Evolutionary conservation across 768 basidiomycete species (phyloP).

Genomic region (Tricholoma matsutake): DNA sequence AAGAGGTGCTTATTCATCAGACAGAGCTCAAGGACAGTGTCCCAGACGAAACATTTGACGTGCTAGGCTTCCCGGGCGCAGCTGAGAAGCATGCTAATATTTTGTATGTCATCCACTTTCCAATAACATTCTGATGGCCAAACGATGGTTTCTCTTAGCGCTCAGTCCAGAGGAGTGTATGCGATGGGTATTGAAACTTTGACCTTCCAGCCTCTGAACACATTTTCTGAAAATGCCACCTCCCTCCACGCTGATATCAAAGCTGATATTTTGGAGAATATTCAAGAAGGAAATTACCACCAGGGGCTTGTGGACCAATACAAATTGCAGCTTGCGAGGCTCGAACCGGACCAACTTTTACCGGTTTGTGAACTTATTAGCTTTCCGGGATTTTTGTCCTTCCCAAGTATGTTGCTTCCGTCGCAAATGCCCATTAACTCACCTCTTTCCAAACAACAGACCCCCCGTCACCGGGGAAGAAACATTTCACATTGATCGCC

Average conservation of each 20-base stretch:
- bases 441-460: constrained; percentile 17
- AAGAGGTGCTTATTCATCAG: constrained; percentile 3
- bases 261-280: constrained; percentile 4
- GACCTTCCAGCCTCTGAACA: constrained; percentile 15
- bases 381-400: constrained; percentile 23
- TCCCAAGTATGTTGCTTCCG: constrained; percentile 8
- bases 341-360: constrained; percentile 20
- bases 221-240: constrained; percentile 12
- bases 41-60: constrained; percentile 12
- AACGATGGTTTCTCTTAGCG: constrained; percentile 1
- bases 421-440: neutral
- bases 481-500: constrained; percentile 37
- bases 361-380: constrained; percentile 29
- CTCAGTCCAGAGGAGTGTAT: constrained; percentile 11
- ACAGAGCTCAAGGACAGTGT: constrained; percentile 8
- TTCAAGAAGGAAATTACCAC: constrained; percentile 5
- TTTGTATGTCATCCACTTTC: neutral
- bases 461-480: constrained; percentile 35
- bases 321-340: constrained; percentile 19
- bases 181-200: constrained; percentile 14
- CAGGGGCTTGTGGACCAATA: constrained; percentile 12
- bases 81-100: constrained; percentile 3
- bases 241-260: constrained; percentile 9
- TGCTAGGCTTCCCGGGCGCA: constrained; percentile 7
- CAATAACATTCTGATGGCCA: neutral